A percentile compares a stretch with the other conserved stretches of the same genome.
These are phyloP conservation scores for Cercis canadensis DNA, from an alignment of 306 rosid species.

Conservation along the genomic window DNA sequence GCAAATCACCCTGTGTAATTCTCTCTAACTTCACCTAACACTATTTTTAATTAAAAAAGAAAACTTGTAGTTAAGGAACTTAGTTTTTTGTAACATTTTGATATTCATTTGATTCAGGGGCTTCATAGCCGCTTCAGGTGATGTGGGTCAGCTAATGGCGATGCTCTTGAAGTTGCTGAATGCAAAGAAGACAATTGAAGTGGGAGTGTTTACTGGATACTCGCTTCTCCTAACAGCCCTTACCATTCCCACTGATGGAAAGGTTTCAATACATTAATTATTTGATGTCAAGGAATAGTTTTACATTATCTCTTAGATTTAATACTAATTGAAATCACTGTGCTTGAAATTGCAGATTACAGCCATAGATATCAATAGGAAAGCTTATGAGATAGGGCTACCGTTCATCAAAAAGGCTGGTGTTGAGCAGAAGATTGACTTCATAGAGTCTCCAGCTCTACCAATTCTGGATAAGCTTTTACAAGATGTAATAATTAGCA, in stretches of 20 bases:
- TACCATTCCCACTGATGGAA: conserved; percentile 59
- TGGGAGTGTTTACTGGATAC: conserved; percentile 70
- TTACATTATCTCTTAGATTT: background rate
- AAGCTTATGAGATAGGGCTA: conserved; percentile 59
- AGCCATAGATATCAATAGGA: conserved; percentile 58
- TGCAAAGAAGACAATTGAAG: conserved; percentile 56
- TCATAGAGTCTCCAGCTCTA: conserved; percentile 59
- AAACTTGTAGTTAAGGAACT: no score
- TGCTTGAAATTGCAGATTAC: conserved; percentile 46
- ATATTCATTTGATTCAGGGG: conserved; percentile 36
- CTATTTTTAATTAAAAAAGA: no score
- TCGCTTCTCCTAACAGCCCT: conserved; percentile 79
- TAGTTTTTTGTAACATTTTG: no score
- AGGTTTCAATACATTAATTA: conserved; percentile 35
- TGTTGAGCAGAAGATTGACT: conserved; percentile 67
- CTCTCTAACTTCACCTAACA: background rate
- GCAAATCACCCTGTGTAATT: conserved; percentile 50
- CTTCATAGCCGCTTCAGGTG: conserved; percentile 32
- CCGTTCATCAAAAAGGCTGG: conserved; percentile 68
- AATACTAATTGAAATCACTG: background rate
- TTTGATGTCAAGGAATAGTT: no score
- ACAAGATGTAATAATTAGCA: conserved; percentile 44
- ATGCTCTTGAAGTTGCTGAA: conserved; percentile 38
- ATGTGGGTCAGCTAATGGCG: conserved; percentile 43
- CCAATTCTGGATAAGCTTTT: conserved; percentile 58